A percentile compares a stretch with the other conserved stretches of the same genome.
Evolutionary conservation across 306 rosid genomes (phyloP).

Genomic region (Lupinus albus): DNA sequence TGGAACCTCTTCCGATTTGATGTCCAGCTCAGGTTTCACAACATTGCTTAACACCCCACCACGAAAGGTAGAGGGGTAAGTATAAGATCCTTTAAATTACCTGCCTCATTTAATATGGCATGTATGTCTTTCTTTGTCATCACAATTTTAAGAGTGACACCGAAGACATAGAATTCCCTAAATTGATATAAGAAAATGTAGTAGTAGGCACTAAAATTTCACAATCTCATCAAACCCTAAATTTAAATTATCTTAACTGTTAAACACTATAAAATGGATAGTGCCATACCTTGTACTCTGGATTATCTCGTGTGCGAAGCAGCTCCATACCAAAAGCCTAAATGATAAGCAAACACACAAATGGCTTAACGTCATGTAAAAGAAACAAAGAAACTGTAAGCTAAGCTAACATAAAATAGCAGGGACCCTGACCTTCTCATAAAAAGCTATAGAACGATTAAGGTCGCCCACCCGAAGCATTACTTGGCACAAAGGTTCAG

Average conservation of each 20-base stretch:
- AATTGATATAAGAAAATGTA: constrained; percentile 19
- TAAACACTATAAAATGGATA: constrained; percentile 24
- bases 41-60: background rate
- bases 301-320: constrained; percentile 84
- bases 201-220: constrained; percentile 18
- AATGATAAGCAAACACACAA: constrained; percentile 32
- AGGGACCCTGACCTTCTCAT: constrained; percentile 74
- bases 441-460: constrained; percentile 84
- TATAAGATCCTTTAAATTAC: background rate
- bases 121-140: background rate
- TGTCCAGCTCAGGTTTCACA: no score
- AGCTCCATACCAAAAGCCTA: constrained; percentile 99
- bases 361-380: constrained; percentile 26
- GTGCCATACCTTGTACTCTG: constrained; percentile 80
- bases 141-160: background rate
- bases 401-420: constrained; percentile 16
- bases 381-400: constrained; percentile 6
- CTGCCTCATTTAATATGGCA: background rate
- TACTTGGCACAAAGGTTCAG: constrained; percentile 95
- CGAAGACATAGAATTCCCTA: background rate
- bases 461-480: constrained; percentile 99
- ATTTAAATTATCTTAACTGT: constrained; percentile 7
- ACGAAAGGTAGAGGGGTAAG: background rate
- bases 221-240: constrained; percentile 13
- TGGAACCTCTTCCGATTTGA: no score